Evolutionary conservation across 495 filamentous ascomycete genomes (phyloP), one percentile per base, ranked within the genome.

Genomic region (Trichoderma asperelloides): DNA sequence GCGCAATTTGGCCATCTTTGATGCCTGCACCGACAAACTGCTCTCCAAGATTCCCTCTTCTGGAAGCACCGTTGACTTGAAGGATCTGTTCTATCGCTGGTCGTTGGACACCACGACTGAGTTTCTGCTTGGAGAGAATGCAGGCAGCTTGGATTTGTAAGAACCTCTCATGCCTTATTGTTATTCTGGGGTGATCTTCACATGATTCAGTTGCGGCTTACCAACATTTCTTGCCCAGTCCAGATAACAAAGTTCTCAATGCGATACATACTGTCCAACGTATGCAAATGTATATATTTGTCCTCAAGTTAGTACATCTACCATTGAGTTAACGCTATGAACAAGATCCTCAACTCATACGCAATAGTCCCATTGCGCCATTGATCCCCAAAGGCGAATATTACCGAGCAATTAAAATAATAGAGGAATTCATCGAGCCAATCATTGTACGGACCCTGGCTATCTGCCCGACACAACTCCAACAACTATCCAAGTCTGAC

Each of bases 41-140:
- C 68, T 84, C 45, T 57, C 68, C n/a, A 77, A 78, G 66, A 71
- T 85, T 25, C 76, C 76, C 0, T 68, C 71, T 0, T 72, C 71
- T 16, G 82, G 80, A 4, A 66, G 78, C 43, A 76, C 79, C 0
- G 76, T 86, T 11, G 76, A 86, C 65, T 74, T 83, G 2, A 77
- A 80, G 73, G 83, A 86, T 65, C 73, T 87, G 37, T 80, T 86
- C 66, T 86, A 78, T 66, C 74, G 79, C 30, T 78, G 81, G 77
- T 85, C 85, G 1, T 76, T 88, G 2, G 85, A 88, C 65, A 80
- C 83, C 23, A 83, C 85, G 16, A 87, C 85, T 15, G 83, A 87
- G 62, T 88, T 87, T 69, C 75, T 88, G 5, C 76, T 88, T 1
- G 85, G 85, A 16, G 72, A 77, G 4, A 81, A 79, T 67, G 81